Base-by-base conservation (phyloP, 164 flowering plant species). In the Macadamia integrifolia region DNA sequence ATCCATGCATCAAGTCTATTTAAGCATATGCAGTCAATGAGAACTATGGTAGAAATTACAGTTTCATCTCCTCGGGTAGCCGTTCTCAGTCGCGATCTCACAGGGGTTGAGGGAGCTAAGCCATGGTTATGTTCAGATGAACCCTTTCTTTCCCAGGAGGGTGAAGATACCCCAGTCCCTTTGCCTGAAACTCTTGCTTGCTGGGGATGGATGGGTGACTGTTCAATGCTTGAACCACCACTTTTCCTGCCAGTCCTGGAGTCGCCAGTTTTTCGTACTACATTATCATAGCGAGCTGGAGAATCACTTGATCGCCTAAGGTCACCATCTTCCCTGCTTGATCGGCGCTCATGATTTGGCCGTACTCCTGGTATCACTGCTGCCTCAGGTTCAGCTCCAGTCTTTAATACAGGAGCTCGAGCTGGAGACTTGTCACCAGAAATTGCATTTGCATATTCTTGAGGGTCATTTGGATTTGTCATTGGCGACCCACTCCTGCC, bases 391-490 rank as follows among this genome's bases (percentile, higher is more conserved):
- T 79, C 76, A 44, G 76, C 31, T 50, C 64, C 68, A 15, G 60
- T 46, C 68, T 69, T 75, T 31, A 74, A 60, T 18, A 82, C 72
- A 73, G 86, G 77, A 67, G 72, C 62, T 52, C 18, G 74, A 65
- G 62, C 77, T 32, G 66, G 75, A 67, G 80, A 71, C 62, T 53
- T 30, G 52, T 71, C 58, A 23, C 71, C 78, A n/a, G 79, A 48
- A 63, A 75, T 71, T 53, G 83, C 43, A 59, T 81, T 87, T 0
- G 86, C 84, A 74, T 86, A 85, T 56, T 87, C 90, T 64, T 85
- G 73, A 30, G 95, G 95, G 63, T 92, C 95, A 74, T 90, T 87
- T 50, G 95, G 95, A 66, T 90, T 90, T 23, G 81, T 80, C 69
- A 84, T 74, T 79, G 78, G 84, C 55, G 84, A 87, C 2, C 84